phyloP scores from a whole-genome alignment of 73 alveolate genomes.

The Symbiodinium pilosum region DNA sequence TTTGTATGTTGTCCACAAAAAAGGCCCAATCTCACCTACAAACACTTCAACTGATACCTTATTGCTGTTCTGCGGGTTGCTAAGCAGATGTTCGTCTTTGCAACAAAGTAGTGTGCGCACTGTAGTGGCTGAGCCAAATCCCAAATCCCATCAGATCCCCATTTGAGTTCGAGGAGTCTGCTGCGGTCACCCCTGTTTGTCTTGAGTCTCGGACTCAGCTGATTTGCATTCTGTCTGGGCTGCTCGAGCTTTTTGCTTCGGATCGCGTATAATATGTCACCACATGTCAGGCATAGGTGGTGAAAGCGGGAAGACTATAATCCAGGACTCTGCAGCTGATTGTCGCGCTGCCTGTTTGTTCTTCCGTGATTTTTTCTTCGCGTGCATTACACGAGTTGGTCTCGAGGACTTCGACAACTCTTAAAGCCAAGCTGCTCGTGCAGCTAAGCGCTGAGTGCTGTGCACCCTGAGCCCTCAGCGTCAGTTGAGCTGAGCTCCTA shows the following conservation, averaged over 20 bases:
- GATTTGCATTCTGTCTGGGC: not conserved
- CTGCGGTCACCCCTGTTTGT: slow-evolving; percentile 40
- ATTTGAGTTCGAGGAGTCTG: slow-evolving; percentile 44
- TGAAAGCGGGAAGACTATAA: slow-evolving; percentile 30
- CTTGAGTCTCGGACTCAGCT: not conserved
- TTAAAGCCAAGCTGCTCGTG: not conserved
- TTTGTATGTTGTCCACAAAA: too few species aligned
- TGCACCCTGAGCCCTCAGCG: not conserved
- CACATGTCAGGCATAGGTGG: slow-evolving; percentile 27
- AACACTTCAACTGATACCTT: too few species aligned
- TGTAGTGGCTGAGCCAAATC: too few species aligned
- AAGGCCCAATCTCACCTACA: too few species aligned
- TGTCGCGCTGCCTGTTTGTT: not conserved
- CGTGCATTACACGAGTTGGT: too few species aligned
- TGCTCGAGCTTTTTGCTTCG: not conserved
- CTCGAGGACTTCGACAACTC: too few species aligned
- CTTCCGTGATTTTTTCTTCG: not conserved
- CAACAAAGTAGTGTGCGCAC: too few species aligned
- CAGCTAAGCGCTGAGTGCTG: too few species aligned
- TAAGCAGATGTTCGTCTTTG: too few species aligned
- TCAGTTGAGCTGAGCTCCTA: not conserved
- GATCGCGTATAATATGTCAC: slow-evolving; percentile 21
- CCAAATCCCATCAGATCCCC: too few species aligned
- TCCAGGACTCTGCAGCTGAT: slow-evolving; percentile 9
- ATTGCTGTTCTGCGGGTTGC: too few species aligned